Evolutionary conservation across 2,329 filamentous ascomycete genomes (phyloP).

Genomic region (Ploettnerulaceae sp.): DNA sequence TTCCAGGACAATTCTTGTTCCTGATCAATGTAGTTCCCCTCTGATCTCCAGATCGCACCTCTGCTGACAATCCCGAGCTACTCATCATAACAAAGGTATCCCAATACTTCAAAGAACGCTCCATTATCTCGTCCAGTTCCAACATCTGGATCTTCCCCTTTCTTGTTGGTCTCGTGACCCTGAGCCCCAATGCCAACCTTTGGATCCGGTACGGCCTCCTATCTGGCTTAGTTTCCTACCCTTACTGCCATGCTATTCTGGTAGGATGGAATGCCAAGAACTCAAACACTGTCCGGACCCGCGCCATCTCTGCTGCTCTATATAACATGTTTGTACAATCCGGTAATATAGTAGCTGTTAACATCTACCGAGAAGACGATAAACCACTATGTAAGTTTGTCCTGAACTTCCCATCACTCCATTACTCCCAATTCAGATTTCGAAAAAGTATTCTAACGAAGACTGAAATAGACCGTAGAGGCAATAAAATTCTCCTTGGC

Average conservation of each 20-base stretch:
- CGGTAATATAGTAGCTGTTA: constrained; percentile 35
- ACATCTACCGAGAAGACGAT: constrained; percentile 40
- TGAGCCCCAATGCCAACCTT: constrained; percentile 16
- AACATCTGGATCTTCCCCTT: constrained; percentile 35
- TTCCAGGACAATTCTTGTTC: constrained; percentile 37
- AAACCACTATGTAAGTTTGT: constrained; percentile 38
- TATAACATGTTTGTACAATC: constrained; percentile 54
- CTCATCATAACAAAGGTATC: constrained; percentile 30
- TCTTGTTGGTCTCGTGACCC: constrained; percentile 29
- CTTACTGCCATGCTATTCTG: constrained; percentile 40
- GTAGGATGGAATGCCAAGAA: constrained; percentile 50
- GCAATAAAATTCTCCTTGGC: constrained; percentile 51
- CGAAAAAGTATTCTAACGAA: no score
- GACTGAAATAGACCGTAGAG: constrained; percentile 43
- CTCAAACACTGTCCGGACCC: constrained; percentile 54
- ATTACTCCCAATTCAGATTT: not conserved
- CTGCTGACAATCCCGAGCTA: not conserved
- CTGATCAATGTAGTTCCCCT: constrained; percentile 30
- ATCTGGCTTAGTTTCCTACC: constrained; percentile 19
- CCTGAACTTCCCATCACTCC: not conserved
- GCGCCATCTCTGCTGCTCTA: constrained; percentile 56
- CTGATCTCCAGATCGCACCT: not conserved
- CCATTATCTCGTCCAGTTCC: constrained; percentile 3
- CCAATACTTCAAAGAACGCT: constrained; percentile 9
- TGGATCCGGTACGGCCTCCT: constrained; percentile 36